Percentiles rank a stretch among this genome's conserved stretches.
Evolutionary conservation across 306 rosid species (phyloP).

Genomic region (Cucurbita moschata): DNA sequence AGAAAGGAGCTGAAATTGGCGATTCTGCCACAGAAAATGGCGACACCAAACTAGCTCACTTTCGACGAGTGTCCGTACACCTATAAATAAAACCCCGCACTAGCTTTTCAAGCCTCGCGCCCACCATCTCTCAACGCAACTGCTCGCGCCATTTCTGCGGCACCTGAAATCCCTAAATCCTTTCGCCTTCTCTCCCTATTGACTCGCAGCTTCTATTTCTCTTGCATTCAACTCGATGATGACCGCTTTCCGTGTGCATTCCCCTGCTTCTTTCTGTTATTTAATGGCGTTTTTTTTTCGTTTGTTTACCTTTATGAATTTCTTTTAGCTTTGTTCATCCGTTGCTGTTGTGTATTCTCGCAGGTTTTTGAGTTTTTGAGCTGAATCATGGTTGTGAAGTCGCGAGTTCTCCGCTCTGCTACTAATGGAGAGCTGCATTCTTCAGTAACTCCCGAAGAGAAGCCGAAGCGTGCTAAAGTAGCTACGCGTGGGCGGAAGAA

Average conservation of each 20-base stretch:
- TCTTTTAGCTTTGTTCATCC: no score
- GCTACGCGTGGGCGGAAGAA: not conserved
- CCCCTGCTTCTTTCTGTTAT: not conserved
- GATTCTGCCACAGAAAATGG: constrained; percentile 1
- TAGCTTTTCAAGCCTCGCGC: not conserved
- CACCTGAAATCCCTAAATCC: not conserved
- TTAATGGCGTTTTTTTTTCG: not conserved
- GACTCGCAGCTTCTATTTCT: not conserved
- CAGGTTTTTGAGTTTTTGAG: constrained; percentile 2
- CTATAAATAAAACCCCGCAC: not conserved
- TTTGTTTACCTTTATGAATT: not conserved
- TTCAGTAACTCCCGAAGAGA: not conserved
- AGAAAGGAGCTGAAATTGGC: not conserved
- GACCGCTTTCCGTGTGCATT: not conserved
- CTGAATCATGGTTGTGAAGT: not conserved
- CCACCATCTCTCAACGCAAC: not conserved
- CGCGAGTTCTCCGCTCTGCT: not conserved
- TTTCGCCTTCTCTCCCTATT: not conserved
- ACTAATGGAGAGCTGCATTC: constrained; percentile 4
- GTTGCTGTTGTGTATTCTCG: not conserved
- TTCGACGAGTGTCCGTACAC: not conserved
- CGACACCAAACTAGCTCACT: not conserved
- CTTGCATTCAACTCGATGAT: not conserved
- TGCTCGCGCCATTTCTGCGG: not conserved
- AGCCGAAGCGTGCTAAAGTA: not conserved